These are phyloP conservation scores for Oemleria cerasiformis DNA, from an alignment of 306 rosid genomes.

Conservation along the genomic window DNA sequence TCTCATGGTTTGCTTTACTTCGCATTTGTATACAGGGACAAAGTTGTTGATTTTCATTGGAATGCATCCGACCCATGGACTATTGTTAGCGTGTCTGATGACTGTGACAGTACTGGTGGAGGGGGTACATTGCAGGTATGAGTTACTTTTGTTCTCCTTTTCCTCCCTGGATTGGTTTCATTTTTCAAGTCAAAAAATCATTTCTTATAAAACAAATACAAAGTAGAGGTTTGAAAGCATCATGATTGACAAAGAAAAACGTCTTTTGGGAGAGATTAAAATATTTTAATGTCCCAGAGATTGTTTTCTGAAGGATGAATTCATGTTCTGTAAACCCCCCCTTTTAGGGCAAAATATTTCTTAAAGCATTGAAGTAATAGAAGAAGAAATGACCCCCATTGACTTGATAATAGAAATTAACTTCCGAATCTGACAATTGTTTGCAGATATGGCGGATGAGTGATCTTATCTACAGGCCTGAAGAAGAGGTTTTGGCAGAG, in stretches of 20 bases:
- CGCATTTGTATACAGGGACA: slow-evolving; percentile 60
- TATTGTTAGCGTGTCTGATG: slow-evolving; percentile 95
- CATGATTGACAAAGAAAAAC: slow-evolving; percentile 2
- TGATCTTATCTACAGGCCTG: slow-evolving; percentile 91
- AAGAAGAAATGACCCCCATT: neutral
- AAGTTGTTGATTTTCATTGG: slow-evolving; percentile 92
- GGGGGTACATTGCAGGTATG: slow-evolving; percentile 98
- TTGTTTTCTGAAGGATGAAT: neutral
- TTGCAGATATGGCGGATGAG: slow-evolving; percentile 99
- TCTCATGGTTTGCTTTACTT: neutral
- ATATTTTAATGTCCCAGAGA: neutral
- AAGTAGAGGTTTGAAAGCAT: neutral
- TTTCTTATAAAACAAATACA: neutral
- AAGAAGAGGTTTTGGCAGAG: slow-evolving; percentile 92
- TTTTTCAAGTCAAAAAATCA: neutral
- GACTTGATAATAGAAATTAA: neutral
- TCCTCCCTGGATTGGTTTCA: neutral
- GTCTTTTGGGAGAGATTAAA: neutral
- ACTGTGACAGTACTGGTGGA: slow-evolving; percentile 94
- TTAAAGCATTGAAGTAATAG: neutral
- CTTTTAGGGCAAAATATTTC: neutral
- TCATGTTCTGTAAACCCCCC: neutral
- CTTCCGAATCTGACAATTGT: slow-evolving; percentile 5
- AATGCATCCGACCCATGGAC: slow-evolving; percentile 98
- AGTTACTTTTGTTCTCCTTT: neutral